Base-by-base conservation (phyloP, 2,329 filamentous ascomycete genomes). In the Dendryphion nanum region DNA sequence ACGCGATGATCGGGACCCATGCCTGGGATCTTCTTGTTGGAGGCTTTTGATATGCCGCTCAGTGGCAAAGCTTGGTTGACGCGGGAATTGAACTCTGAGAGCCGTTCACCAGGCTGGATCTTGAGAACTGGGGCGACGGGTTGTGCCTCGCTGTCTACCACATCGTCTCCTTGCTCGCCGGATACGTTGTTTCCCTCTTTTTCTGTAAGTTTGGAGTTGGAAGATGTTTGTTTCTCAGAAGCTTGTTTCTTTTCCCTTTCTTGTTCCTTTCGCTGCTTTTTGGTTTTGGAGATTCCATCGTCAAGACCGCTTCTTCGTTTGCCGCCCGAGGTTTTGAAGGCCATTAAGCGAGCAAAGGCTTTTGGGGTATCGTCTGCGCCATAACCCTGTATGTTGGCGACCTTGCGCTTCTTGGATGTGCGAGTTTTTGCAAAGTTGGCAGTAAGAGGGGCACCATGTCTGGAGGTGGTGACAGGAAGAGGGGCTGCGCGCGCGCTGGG, bases 1-100 rank as follows among this genome's bases (percentile, higher is more conserved):
- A 66, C 49, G 6, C 80, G 76, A 46, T 79, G 77, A 14, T 82
- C 76, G 59, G 88, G 85, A n/a, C n/a, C n/a, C 6, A 84, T 57
- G 0, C 85, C 81, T 21, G 78, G 67, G 5, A 81, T 76, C 42
- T 84, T 82, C 48, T 79, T 83, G 36, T 79, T 81, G 49, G 75
- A 81, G n/a, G n/a, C n/a, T 6, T 75, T 62, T 45, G 53, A 64
- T 6, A 96, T 73, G 0, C 83, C 83, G 6, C 81, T 72, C 0
- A 98, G 69, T 0, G 91, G 91, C 5, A 97, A 73, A 0, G 87
- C 82, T 33, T 87, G 85, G 59, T 97, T 85, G 5, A 98, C 93
- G 19, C 90, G 82, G 8, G 83, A 79, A 6, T 82, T 73, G 60
- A 94, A 98, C 36, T 94, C 86, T 4, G 84, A 81, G 57, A 97